Percentiles rank a stretch among this genome's conserved stretches.
Conservation (phyloP, 495 filamentous ascomycete species). For the Pseudotulostoma volvatum region DNA sequence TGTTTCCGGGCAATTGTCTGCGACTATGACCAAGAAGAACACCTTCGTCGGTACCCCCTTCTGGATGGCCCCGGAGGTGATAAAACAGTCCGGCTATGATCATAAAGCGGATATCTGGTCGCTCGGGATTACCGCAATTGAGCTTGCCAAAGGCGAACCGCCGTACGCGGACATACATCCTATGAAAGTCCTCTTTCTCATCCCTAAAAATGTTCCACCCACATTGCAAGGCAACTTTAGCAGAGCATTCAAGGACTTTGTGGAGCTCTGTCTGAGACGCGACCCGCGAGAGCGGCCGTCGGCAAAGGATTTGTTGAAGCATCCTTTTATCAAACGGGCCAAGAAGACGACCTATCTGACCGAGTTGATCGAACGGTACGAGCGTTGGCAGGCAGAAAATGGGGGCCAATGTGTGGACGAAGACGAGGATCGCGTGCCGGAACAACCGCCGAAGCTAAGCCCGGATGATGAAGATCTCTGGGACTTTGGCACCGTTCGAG, state of each 20-base stretch:
- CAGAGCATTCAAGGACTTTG: constrained; percentile 85
- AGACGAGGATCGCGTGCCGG: constrained; percentile 39
- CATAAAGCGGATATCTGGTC: constrained; percentile 99
- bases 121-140: constrained; percentile 90
- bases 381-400: constrained; percentile 65
- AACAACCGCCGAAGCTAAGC: constrained; percentile 8
- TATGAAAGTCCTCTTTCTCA: constrained; percentile 96
- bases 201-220: constrained; percentile 87
- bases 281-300: constrained; percentile 78
- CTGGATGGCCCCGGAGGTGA: constrained; percentile 99
- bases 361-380: constrained; percentile 79
- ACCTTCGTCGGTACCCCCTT: constrained; percentile 97
- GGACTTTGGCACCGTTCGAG: constrained; percentile 88
- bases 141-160: constrained; percentile 82
- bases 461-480: constrained; percentile 58
- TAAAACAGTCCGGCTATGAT: constrained; percentile 95
- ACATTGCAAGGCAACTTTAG: constrained; percentile 71
- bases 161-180: constrained; percentile 95
- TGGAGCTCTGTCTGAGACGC: constrained; percentile 70
- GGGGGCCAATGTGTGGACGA: constrained; percentile 35
- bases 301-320: constrained; percentile 74
- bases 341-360: constrained; percentile 84
- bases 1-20: constrained; percentile 89
- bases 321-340: constrained; percentile 75
- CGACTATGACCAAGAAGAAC: constrained; percentile 99